These are phyloP conservation scores for Rhodomyrtus tomentosa DNA, from an alignment of 345 rosid genomes.

Conservation along the genomic window DNA sequence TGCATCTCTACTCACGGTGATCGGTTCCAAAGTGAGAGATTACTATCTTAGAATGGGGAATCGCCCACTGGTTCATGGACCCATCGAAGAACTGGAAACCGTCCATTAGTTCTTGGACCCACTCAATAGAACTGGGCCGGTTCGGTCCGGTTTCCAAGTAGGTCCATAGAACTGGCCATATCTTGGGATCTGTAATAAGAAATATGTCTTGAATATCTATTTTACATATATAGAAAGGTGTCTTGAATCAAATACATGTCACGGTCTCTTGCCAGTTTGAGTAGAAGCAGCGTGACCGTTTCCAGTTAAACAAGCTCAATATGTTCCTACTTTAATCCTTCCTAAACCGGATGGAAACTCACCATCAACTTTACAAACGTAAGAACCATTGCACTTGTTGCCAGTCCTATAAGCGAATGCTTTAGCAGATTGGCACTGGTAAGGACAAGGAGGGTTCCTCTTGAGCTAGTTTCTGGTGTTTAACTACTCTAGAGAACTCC, in stretches of 20 bases:
- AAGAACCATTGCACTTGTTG: background rate
- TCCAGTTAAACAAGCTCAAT: background rate
- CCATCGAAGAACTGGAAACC: too few species aligned
- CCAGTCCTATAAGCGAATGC: background rate
- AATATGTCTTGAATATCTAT: too few species aligned
- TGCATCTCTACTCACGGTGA: background rate
- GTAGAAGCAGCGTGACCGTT: constrained; percentile 22
- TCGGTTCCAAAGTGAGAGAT: too few species aligned
- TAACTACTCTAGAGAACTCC: background rate
- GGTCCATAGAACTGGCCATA: too few species aligned
- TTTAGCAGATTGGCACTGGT: background rate
- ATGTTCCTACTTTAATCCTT: background rate
- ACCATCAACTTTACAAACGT: background rate
- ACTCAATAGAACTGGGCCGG: too few species aligned
- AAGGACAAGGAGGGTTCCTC: background rate
- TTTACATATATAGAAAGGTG: too few species aligned
- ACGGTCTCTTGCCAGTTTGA: constrained; percentile 31
- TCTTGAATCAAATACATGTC: too few species aligned
- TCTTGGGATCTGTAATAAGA: too few species aligned
- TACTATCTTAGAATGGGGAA: too few species aligned
- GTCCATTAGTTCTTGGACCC: too few species aligned
- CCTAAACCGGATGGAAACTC: background rate
- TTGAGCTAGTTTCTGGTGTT: background rate
- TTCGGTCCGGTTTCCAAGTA: too few species aligned
- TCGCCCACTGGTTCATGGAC: too few species aligned